Percentiles rank a stretch among this genome's conserved stretches.
phyloP scores from a whole-genome alignment of 1,284 basidiomycete genomes.

The Ustilago crameri region DNA sequence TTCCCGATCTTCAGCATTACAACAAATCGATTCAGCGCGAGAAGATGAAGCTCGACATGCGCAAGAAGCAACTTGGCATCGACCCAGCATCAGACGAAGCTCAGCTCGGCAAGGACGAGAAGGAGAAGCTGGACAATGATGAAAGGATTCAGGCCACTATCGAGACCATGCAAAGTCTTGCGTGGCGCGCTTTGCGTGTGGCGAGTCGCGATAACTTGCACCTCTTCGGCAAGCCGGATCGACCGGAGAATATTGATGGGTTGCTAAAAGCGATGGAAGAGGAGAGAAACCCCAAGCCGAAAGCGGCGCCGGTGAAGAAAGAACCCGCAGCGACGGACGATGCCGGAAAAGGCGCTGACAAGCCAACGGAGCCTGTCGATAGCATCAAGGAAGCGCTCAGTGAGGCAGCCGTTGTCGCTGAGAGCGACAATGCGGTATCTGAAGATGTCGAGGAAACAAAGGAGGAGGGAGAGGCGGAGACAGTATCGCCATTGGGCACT shows the following conservation, averaged over 20 bases:
- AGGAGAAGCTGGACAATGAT: slow-evolving; percentile 32
- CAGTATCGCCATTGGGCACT: too few relatives aligned
- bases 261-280: slow-evolving; percentile 48
- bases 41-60: slow-evolving; percentile 52
- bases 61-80: slow-evolving; percentile 49
- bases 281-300: slow-evolving; percentile 42
- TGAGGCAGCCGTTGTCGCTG: neutral
- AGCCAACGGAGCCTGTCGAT: neutral
- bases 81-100: slow-evolving; percentile 15
- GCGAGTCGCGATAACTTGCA: slow-evolving; percentile 46
- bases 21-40: slow-evolving; percentile 48
- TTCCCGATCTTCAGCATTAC: slow-evolving; percentile 54
- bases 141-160: slow-evolving; percentile 29
- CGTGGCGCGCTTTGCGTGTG: slow-evolving; percentile 58
- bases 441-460: neutral
- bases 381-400: neutral
- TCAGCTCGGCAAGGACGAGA: slow-evolving; percentile 35
- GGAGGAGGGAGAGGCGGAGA: neutral
- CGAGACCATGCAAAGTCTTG: slow-evolving; percentile 53
- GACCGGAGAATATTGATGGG: slow-evolving; percentile 47
- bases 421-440: neutral
- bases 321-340: slow-evolving; percentile 2
- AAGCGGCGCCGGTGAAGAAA: slow-evolving; percentile 1
- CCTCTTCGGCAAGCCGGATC: slow-evolving; percentile 43
- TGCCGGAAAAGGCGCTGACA: neutral